A percentile compares a stretch with the other conserved stretches of the same genome.
phyloP scores from a whole-genome alignment of 805 yeast species.

The Suhomyces kilbournensis region DNA sequence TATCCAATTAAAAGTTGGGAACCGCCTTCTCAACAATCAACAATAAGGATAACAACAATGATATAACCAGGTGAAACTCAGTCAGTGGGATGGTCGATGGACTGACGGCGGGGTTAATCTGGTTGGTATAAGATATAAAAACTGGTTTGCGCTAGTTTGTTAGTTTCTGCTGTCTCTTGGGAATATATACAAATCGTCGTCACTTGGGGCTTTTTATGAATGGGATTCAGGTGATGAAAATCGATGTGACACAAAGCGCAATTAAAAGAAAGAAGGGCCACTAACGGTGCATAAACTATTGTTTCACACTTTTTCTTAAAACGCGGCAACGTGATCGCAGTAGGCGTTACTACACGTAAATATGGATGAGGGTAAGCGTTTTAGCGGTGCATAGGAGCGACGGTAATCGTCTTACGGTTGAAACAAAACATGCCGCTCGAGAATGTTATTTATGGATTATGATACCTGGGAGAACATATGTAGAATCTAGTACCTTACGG shows the following conservation, averaged over 20 bases:
- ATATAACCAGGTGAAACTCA: neutral
- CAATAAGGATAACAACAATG: neutral
- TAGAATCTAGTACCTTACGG: neutral
- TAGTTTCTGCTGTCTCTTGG: neutral
- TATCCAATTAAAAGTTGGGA: neutral
- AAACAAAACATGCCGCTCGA: neutral
- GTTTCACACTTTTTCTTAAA: slow-evolving; percentile 1
- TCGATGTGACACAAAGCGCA: slow-evolving; percentile 1
- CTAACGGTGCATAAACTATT: neutral
- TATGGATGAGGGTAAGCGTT: neutral
- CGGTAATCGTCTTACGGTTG: neutral
- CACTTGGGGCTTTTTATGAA: neutral
- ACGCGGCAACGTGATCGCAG: neutral
- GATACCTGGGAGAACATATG: neutral
- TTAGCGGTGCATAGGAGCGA: neutral
- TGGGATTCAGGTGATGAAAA: slow-evolving; percentile 1
- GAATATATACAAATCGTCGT: slow-evolving; percentile 2
- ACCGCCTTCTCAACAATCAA: neutral
- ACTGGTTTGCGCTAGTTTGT: neutral
- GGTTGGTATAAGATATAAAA: neutral
- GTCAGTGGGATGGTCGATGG: neutral
- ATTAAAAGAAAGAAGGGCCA: neutral
- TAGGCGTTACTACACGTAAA: neutral
- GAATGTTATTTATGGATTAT: neutral
- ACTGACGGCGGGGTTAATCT: neutral